These are phyloP conservation scores for Scutellaria baicalensis DNA, from an alignment of 257 asterid species.

Conservation along the genomic window DNA sequence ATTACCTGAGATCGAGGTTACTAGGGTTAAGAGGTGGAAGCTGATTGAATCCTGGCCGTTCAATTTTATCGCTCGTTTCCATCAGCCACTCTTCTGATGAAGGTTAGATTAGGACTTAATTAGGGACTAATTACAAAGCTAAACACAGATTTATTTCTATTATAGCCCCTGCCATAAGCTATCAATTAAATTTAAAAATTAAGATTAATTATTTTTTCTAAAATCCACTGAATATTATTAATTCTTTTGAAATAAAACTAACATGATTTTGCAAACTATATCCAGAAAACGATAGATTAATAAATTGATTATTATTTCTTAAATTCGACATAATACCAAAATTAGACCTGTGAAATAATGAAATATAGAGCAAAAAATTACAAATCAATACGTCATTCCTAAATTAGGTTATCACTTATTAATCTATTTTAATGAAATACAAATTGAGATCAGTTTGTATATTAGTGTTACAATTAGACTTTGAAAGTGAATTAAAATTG, in stretches of 20 bases:
- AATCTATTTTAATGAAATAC: no score
- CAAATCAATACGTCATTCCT: no score
- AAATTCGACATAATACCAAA: no score
- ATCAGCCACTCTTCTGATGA: constrained; percentile 54
- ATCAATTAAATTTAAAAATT: neutral
- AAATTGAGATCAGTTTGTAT: no score
- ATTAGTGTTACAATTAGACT: no score
- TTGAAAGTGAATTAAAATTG: no score
- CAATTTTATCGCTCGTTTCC: constrained; percentile 35
- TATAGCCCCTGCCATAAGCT: neutral
- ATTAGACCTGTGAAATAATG: no score
- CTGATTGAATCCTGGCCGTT: constrained; percentile 35
- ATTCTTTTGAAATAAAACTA: neutral
- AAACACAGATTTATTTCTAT: neutral
- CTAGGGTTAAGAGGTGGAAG: constrained; percentile 3
- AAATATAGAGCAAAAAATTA: no score
- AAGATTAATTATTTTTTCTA: neutral
- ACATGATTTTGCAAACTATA: neutral
- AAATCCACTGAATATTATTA: neutral
- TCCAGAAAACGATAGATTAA: neutral
- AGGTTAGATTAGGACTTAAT: neutral
- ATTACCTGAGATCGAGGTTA: constrained; percentile 45
- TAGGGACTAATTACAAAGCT: neutral
- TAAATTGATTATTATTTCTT: neutral
- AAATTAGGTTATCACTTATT: no score